These are phyloP conservation scores for Striga hermonthica DNA, from an alignment of 305 asterid genomes.

Conservation along the genomic window DNA sequence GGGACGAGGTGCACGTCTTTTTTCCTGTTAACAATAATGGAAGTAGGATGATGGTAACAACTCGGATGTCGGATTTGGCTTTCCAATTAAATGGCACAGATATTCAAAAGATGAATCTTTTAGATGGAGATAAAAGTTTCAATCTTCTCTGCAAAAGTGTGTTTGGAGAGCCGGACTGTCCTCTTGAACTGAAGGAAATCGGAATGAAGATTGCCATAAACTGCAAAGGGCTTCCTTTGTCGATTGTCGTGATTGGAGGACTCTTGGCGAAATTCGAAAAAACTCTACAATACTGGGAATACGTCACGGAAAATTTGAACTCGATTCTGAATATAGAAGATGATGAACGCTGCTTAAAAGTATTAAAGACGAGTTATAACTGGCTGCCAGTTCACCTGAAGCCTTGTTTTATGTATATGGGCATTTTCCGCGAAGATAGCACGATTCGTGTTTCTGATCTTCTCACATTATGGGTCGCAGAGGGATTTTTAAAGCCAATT, in stretches of 20 bases:
- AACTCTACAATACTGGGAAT: not conserved
- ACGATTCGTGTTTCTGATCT: not conserved
- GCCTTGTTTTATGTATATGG: not conserved
- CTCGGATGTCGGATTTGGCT: not conserved
- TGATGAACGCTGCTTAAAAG: not conserved
- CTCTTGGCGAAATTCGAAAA: not conserved
- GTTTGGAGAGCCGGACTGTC: not conserved
- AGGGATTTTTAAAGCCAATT: not conserved
- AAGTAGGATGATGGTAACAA: not conserved
- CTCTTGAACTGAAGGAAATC: not conserved
- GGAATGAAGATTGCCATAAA: not conserved
- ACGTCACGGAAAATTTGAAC: not conserved
- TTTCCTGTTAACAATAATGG: not conserved
- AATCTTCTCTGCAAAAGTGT: not conserved
- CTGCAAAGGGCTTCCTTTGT: slow-evolving; percentile 3
- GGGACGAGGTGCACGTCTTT: not conserved
- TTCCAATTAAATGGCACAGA: not conserved
- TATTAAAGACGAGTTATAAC: not conserved
- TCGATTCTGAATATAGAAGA: not conserved
- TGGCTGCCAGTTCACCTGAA: not conserved
- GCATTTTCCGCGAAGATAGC: not conserved
- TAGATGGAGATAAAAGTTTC: not conserved
- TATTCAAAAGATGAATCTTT: not conserved
- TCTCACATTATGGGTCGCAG: not conserved
- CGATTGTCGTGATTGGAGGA: not conserved